Evolutionary conservation across 2,329 filamentous ascomycete genomes (phyloP), one percentile per base, ranked within the genome.

Genomic region (Keithomyces neogunnii): DNA sequence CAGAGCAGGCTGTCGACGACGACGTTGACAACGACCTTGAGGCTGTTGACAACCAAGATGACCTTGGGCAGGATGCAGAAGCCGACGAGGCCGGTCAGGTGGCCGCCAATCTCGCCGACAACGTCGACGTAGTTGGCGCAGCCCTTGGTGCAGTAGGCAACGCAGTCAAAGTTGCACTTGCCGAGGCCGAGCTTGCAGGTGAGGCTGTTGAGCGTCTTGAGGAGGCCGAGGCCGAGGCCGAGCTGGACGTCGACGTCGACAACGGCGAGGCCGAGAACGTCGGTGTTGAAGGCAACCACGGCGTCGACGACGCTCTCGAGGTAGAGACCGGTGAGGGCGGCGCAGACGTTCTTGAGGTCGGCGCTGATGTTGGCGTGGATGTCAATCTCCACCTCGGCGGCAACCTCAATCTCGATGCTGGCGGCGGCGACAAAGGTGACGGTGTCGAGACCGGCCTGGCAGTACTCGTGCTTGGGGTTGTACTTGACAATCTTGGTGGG

Each of bases 91-190:
- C 60, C 63, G 40, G 55, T 54, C 47, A 68, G 54, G 53, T 56
- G 57, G 30, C 58, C 62, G 28, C 58, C 60, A 30, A 59, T 30
- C 35, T 51, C 49, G 4, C 57, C 56, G 8, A 51, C 53, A 31
- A 68, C 59, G 50, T 69, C 65, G 40, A 69, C 59, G 62, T 64
- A 63, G 66, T 70, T 70, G 56, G 61, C 59, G 61, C 67, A 70
- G 56, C 67, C 67, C 59, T 65, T 61, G 59, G 62, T 57, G 60
- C 63, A 66, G 60, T 65, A 67, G 30, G 65, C 66, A 48, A 70
- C 66, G 56, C 67, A 70, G 63, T 70, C 67, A 51, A 62, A 63
- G 55, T 62, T 58, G 61, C 67, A 69, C 43, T 57, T 56, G 38
- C 60, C 60, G 38, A 66, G 50, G 35, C 66, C 66, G 36, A 68